Conservation (phyloP, 2,329 filamentous ascomycete species). For the Incumbomyces lentus region DNA sequence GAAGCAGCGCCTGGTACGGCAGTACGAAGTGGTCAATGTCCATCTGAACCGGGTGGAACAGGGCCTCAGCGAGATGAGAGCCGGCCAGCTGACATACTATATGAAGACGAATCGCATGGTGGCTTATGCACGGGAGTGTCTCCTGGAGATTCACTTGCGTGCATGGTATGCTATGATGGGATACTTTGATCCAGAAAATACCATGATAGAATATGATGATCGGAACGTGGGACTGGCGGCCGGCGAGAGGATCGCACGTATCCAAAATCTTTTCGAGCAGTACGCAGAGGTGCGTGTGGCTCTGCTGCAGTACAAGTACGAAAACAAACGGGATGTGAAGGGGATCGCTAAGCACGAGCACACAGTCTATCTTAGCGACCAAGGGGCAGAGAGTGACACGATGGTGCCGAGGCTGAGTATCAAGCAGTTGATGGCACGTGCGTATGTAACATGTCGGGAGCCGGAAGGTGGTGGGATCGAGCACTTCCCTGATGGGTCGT, state of each 20-base stretch:
- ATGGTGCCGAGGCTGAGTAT: constrained; percentile 3
- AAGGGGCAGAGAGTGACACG: constrained; percentile 3
- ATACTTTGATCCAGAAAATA: constrained; percentile 7
- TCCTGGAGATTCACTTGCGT: constrained; percentile 6
- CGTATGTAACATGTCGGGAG: constrained; percentile 3
- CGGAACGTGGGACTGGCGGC: constrained; percentile 4
- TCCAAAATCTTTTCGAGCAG: constrained; percentile 4
- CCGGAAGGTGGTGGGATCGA: constrained; percentile 5
- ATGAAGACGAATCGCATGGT: constrained; percentile 2
- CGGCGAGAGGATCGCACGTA: constrained; percentile 1
- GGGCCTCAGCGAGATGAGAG: constrained; percentile 4
- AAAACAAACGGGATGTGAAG: constrained; percentile 4
- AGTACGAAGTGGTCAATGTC: constrained; percentile 6
- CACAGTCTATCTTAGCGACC: constrained; percentile 3
- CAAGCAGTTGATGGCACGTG: not conserved
- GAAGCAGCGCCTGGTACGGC: constrained; percentile 5
- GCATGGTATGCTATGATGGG: constrained; percentile 8
- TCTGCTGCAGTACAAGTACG: constrained; percentile 1
- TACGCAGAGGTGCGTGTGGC: not conserved
- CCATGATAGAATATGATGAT: constrained; percentile 8
- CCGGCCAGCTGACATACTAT: constrained; percentile 1
- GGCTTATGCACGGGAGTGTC: constrained; percentile 5
- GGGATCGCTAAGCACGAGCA: constrained; percentile 6
- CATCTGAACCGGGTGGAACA: constrained; percentile 6
- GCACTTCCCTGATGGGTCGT: constrained; percentile 3